phyloP scores from a whole-genome alignment of 345 rosid species.

The Firmiana major region DNA sequence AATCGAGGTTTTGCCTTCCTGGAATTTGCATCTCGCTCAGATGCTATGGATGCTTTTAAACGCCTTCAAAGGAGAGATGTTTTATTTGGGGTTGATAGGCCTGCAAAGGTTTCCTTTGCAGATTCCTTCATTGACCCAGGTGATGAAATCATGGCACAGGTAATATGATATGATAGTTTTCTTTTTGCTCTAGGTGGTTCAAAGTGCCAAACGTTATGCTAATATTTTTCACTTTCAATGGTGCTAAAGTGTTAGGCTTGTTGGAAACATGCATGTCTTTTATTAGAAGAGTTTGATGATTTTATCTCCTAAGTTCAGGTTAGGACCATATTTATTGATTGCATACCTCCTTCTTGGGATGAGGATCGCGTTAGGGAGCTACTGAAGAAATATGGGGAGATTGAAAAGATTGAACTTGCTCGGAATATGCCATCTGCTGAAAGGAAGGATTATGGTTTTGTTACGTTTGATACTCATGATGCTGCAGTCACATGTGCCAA shows the following conservation, averaged over 20 bases:
- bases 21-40: conserved; percentile 90
- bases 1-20: conserved; percentile 97
- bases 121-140: conserved; percentile 94
- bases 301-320: conserved; percentile 48
- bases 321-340: conserved; percentile 86
- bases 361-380: conserved; percentile 77
- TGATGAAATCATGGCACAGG: conserved; percentile 98
- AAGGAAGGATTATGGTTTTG: conserved; percentile 97
- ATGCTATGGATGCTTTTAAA: conserved; percentile 92
- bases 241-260: not conserved
- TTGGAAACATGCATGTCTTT: not conserved
- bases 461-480: conserved; percentile 86
- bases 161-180: conserved; percentile 28
- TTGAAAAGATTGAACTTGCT: conserved; percentile 95
- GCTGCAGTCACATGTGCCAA: conserved; percentile 92
- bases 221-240: not conserved
- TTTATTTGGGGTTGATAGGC: conserved; percentile 90
- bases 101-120: conserved; percentile 95
- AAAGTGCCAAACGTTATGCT: not conserved
- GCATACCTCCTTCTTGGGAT: conserved; percentile 89
- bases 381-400: conserved; percentile 65
- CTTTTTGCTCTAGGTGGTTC: not conserved
- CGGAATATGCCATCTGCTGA: conserved; percentile 96
- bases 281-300: not conserved
- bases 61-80: conserved; percentile 89